Evolutionary conservation across 331 rosid species (phyloP).

Genomic region (Quercus tomentella): DNA sequence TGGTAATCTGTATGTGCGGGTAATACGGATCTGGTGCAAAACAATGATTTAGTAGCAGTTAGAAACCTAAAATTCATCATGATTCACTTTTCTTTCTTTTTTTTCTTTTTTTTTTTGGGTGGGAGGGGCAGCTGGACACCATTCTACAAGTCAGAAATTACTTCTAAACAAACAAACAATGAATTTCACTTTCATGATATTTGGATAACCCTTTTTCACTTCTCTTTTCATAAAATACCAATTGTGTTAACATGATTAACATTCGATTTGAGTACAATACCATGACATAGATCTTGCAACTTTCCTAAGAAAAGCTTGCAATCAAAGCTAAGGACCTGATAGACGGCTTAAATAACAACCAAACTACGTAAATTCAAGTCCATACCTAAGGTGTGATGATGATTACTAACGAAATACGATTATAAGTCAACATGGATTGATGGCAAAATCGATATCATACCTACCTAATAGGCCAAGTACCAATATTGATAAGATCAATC

Average conservation of each 20-base stretch:
- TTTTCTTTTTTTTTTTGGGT: too few species aligned
- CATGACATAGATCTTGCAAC: neutral
- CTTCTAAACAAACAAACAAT: too few species aligned
- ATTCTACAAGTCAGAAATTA: neutral
- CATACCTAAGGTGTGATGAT: neutral
- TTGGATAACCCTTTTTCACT: neutral
- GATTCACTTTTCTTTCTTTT: neutral
- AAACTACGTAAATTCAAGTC: neutral
- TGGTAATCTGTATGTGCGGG: slow-evolving; percentile 30
- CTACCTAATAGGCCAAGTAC: too few species aligned
- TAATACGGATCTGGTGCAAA: slow-evolving; percentile 38
- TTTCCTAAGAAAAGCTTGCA: neutral
- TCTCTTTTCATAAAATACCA: too few species aligned
- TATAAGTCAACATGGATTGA: too few species aligned
- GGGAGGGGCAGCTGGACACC: neutral
- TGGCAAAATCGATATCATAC: too few species aligned
- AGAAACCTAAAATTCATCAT: neutral
- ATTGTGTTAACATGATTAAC: neutral
- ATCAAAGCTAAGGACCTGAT: neutral
- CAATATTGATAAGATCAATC: too few species aligned
- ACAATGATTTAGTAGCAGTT: neutral
- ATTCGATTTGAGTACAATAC: neutral
- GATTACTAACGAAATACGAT: neutral
- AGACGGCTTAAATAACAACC: neutral
- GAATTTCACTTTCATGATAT: neutral